Conservation (phyloP, 768 basidiomycete genomes). For the Dioszegia crocea region DNA sequence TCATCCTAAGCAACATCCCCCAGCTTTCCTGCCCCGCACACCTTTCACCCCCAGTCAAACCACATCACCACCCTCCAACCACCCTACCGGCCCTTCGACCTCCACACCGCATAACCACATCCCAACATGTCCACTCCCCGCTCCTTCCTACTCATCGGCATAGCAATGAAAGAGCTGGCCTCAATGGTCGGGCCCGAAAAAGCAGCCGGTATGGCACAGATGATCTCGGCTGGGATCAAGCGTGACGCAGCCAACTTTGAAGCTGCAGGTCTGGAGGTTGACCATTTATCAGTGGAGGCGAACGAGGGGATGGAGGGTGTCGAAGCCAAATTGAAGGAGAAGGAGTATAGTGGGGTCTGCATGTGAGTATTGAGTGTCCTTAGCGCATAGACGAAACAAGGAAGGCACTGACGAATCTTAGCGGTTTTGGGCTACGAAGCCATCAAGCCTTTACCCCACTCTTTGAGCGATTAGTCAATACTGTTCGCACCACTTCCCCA, state of each 20-base stretch:
- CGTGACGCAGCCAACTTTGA: background rate
- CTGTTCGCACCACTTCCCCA: background rate
- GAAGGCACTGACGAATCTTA: background rate
- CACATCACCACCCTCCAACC: no score
- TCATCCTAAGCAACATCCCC: no score
- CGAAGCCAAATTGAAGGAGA: constrained; percentile 1
- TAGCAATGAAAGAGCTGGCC: constrained; percentile 2
- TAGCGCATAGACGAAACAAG: background rate
- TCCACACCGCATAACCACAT: no score
- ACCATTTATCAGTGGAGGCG: background rate
- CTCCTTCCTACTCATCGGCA: constrained; percentile 14
- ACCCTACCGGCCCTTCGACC: no score
- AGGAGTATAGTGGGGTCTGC: constrained; percentile 6
- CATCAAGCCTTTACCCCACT: background rate
- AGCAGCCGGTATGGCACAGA: background rate
- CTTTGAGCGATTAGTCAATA: constrained; percentile 8
- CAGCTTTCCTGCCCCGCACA: no score
- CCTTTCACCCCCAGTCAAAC: no score
- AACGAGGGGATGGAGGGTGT: constrained; percentile 8
- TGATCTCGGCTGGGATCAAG: background rate
- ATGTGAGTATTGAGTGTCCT: constrained; percentile 1
- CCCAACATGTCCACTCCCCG: constrained; percentile 3
- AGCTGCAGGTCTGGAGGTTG: constrained; percentile 4
- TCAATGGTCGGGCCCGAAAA: background rate
- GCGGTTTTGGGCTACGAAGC: constrained; percentile 1